These are phyloP conservation scores for Talaromyces sp. DNA, from an alignment of 2,329 filamentous ascomycete species.

Conservation along the genomic window DNA sequence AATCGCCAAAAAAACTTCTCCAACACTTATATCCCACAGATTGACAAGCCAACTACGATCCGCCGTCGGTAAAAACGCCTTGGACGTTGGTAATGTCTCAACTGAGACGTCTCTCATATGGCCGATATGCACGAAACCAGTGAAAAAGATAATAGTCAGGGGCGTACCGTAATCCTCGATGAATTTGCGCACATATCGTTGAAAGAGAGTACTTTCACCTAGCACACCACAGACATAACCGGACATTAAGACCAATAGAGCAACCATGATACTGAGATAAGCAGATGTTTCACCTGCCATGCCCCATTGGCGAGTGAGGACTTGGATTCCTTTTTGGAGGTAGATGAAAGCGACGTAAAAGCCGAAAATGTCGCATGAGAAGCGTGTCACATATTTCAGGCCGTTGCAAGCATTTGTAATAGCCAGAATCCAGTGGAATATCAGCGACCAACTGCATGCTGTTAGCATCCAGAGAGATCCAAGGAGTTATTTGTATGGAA, in stretches of 20 bases:
- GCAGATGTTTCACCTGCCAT: slow-evolving; percentile 58
- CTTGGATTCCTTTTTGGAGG: slow-evolving; percentile 84
- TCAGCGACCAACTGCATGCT: slow-evolving; percentile 65
- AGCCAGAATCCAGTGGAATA: slow-evolving; percentile 81
- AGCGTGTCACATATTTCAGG: slow-evolving; percentile 83
- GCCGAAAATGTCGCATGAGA: slow-evolving; percentile 90
- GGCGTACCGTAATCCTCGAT: slow-evolving; percentile 88
- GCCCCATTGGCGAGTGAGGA: slow-evolving; percentile 70
- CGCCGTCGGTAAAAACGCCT: slow-evolving; percentile 73
- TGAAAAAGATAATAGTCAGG: slow-evolving; percentile 79
- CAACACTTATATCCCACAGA: slow-evolving; percentile 73
- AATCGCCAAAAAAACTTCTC: slow-evolving; percentile 77
- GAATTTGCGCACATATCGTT: slow-evolving; percentile 72
- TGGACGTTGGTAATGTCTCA: slow-evolving; percentile 69
- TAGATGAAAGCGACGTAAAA: slow-evolving; percentile 94
- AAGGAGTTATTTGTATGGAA: neutral
- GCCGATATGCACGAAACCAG: slow-evolving; percentile 82
- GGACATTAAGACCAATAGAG: slow-evolving; percentile 72
- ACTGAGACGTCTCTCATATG: slow-evolving; percentile 71
- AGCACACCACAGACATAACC: slow-evolving; percentile 72
- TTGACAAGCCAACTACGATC: slow-evolving; percentile 72
- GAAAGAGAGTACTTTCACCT: slow-evolving; percentile 68
- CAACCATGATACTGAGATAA: slow-evolving; percentile 74
- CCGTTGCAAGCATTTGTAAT: slow-evolving; percentile 83
- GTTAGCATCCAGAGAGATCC: neutral